Base-by-base conservation (phyloP, 169 alveolate species). In the Babesia caballi region DNA sequence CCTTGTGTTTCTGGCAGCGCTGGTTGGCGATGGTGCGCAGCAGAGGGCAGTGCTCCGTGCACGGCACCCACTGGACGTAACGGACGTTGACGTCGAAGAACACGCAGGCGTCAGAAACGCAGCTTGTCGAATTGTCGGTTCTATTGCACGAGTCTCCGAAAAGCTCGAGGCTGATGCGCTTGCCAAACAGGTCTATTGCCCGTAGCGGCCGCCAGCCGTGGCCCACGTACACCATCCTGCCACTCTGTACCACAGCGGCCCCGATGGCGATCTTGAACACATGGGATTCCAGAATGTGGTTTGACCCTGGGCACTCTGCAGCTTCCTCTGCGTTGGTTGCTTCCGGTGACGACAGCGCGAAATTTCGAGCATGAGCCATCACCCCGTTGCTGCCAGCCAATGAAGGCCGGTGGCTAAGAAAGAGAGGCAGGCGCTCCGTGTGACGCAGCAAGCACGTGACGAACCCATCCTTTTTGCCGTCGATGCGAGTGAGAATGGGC, bases 161-260 rank as follows among this genome's bases (percentile, higher is more conserved):
- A n/a, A 74, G 33, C 12, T 35, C 40, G 28, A 40, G 2, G 21
- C 68, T 44, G 7, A 74, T 54, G 8, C 78, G 47, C 23, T 51
- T 74, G 12, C 80, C 84, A 32, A 63, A 65, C 33, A 74, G 47
- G 28, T 74, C 84, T 19, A 54, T 61, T 28, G 84, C 33, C 19
- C 69, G 52, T 15, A 74, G 60, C 23, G 23, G 27, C 19, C 66
- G 35, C 28, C 42, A 23, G 17, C 84, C 84, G 32, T 74, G 65
- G 19, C 84, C 84, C 40, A 53, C 58, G 52, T 66, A 74, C 4
- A 74, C 38, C 21, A 74, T 58, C 21, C 35, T 66, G 8, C 69
- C 73, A 28, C 35, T 15, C 8, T 32, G 8, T n/a, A 74, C 59
- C 11, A 74, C 38, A 0, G 78, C 68, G 8, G 38, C 70, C 2